Conservation (phyloP, 495 filamentous ascomycete species). For the Schizothecium vesticola region DNA sequence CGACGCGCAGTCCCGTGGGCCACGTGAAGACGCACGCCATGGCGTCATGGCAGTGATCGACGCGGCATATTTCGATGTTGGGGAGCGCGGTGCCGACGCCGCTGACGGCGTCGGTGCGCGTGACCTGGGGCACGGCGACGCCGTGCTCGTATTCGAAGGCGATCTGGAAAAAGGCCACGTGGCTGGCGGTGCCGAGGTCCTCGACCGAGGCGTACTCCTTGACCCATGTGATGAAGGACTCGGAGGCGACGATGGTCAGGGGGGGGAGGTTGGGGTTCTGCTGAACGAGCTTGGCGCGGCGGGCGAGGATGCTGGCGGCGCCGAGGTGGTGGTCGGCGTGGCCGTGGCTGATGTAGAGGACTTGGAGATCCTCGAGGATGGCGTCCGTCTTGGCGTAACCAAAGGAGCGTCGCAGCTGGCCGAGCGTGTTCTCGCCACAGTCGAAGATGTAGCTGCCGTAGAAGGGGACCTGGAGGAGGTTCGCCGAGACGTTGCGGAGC, state of each 20-base stretch:
- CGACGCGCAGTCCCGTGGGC: constrained; percentile 73
- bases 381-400: constrained; percentile 55
- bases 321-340: constrained; percentile 97
- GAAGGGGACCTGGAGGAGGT: constrained; percentile 75
- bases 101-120: not conserved
- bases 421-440: constrained; percentile 87
- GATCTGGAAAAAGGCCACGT: constrained; percentile 38
- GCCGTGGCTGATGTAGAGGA: constrained; percentile 90
- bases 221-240: constrained; percentile 65
- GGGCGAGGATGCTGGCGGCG: constrained; percentile 70
- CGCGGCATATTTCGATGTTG: constrained; percentile 54
- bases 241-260: constrained; percentile 17
- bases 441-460: constrained; percentile 82
- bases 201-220: constrained; percentile 73
- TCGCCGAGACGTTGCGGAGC: constrained; percentile 91
- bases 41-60: constrained; percentile 74
- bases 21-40: constrained; percentile 73
- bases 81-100: constrained; percentile 22
- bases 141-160: not conserved
- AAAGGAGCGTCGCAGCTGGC: constrained; percentile 78
- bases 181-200: constrained; percentile 53
- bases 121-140: too few species aligned
- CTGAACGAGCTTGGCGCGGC: constrained; percentile 47
- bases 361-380: constrained; percentile 69
- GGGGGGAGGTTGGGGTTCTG: not conserved